Evolutionary conservation across 2,329 filamentous ascomycete genomes (phyloP), one percentile per base, ranked within the genome.

Genomic region (Aspergillaceae sp.): DNA sequence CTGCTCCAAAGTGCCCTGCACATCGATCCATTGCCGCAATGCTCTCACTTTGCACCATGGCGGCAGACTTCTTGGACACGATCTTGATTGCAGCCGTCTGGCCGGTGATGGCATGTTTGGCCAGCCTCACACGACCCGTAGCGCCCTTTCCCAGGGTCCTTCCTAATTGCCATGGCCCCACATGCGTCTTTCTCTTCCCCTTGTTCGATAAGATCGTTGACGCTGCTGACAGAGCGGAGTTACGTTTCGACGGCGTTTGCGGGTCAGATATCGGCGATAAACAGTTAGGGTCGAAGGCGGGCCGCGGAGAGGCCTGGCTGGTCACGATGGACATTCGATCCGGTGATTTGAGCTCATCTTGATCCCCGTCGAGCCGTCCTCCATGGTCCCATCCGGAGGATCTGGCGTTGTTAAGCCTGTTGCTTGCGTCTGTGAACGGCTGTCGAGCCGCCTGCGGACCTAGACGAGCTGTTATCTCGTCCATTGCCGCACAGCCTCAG

Each of bases 1-100:
- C 71, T 49, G 71, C 74, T 34, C 74, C 75, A 28, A 75, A 78
- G 45, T 73, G 70, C 44, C 67, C 79, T 35, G 74, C 83, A 64
- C 82, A 85, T 56, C 83, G 79, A 60, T 91, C 88, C 52, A 96
- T 78, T 42, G 86, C 84, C 9, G 85, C 85, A 63, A 96, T 77
- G 64, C 90, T 96, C 54, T 88, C 83, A 43, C 89, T 88, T 52
- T 92, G 86, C 1, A 87, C 84, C 59, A 90, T 79, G 49, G 86
- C 83, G 8, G 86, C 87, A 44, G 81, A 85, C 48, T 79, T 79
- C 65, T 94, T 90, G 48, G 87, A 87, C 29, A 98, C 87, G 58
- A 98, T 97, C 73, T 98, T 98, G 62, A 96, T 86, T 2, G 92
- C 92, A 3, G 89, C 92, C 42, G 84, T 76, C 59, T 95, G 84